These are phyloP conservation scores for Pestalotiopsis sp. DNA, from an alignment of 2,329 filamentous ascomycete genomes.

Conservation along the genomic window DNA sequence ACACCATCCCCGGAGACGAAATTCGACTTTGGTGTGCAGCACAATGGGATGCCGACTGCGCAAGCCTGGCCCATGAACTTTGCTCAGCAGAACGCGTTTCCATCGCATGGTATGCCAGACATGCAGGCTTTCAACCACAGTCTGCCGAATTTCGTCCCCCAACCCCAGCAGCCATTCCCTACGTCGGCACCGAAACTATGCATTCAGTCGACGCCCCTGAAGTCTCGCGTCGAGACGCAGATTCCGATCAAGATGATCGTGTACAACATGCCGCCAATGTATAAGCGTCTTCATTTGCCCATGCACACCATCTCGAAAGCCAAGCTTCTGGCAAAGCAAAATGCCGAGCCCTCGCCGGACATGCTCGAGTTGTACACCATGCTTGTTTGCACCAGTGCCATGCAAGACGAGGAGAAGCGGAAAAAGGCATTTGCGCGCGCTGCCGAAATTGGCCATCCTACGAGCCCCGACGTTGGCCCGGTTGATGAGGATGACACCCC, in stretches of 20 bases:
- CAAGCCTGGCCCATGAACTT: constrained; percentile 37
- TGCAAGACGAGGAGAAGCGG: constrained; percentile 71
- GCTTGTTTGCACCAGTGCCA: constrained; percentile 90
- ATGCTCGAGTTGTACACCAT: constrained; percentile 79
- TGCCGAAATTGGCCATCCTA: constrained; percentile 43
- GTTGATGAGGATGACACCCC: constrained; percentile 71
- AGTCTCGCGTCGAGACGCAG: constrained; percentile 95
- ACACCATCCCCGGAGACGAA: constrained; percentile 48
- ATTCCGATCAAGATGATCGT: constrained; percentile 86
- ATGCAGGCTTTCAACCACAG: background rate
- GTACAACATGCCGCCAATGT: constrained; percentile 72
- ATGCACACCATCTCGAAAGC: constrained; percentile 92
- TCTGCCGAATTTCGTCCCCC: constrained; percentile 19
- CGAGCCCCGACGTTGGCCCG: constrained; percentile 41
- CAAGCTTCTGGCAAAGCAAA: constrained; percentile 79
- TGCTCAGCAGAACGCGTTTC: constrained; percentile 11
- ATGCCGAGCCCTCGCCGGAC: constrained; percentile 67
- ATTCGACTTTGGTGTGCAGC: constrained; percentile 39
- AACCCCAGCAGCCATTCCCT: constrained; percentile 15
- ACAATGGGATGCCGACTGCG: constrained; percentile 26
- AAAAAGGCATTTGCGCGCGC: constrained; percentile 68
- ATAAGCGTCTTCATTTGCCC: constrained; percentile 83
- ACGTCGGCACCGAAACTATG: constrained; percentile 46
- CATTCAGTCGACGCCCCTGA: constrained; percentile 70
- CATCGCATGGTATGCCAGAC: background rate